A percentile compares a stretch with the other conserved stretches of the same genome.
Evolutionary conservation across 2,329 filamentous ascomycete genomes (phyloP).

Genomic region (Scytalidium lignicola): DNA sequence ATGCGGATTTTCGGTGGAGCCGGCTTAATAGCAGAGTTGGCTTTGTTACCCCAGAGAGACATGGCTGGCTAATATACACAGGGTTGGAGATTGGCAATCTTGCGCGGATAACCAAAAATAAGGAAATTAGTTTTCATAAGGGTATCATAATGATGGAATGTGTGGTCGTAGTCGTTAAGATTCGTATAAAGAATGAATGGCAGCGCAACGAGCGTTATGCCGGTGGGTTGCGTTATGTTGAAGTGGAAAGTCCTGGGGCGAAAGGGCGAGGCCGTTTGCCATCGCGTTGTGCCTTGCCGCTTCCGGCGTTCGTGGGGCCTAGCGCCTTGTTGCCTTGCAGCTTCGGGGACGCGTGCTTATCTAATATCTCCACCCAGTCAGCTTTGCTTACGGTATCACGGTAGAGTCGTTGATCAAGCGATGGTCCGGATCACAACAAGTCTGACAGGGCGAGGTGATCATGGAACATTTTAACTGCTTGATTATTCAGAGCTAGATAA

Average conservation of each 20-base stretch:
- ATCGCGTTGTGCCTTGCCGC: background rate
- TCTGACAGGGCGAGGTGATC: no score
- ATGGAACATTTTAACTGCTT: no score
- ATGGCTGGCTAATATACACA: slow-evolving; percentile 1
- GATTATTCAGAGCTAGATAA: no score
- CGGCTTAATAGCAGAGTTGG: slow-evolving; percentile 8
- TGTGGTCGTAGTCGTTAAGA: background rate
- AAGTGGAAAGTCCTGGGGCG: background rate
- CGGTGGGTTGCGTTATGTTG: background rate
- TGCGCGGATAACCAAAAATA: background rate
- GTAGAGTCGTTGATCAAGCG: no score
- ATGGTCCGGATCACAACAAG: no score
- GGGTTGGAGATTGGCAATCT: background rate
- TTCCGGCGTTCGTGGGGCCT: background rate
- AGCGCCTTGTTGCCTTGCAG: background rate
- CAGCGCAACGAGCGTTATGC: background rate
- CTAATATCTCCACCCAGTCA: background rate
- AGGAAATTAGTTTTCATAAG: background rate
- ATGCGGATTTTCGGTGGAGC: slow-evolving; percentile 10
- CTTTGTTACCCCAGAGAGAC: background rate
- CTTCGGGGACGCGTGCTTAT: background rate
- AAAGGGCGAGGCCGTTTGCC: background rate
- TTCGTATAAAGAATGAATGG: background rate
- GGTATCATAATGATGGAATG: background rate
- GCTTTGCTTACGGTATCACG: no score